Evolutionary conservation across 306 rosid genomes (phyloP), one percentile per base, ranked within the genome.

Genomic region (Begonia fuchsioides): DNA sequence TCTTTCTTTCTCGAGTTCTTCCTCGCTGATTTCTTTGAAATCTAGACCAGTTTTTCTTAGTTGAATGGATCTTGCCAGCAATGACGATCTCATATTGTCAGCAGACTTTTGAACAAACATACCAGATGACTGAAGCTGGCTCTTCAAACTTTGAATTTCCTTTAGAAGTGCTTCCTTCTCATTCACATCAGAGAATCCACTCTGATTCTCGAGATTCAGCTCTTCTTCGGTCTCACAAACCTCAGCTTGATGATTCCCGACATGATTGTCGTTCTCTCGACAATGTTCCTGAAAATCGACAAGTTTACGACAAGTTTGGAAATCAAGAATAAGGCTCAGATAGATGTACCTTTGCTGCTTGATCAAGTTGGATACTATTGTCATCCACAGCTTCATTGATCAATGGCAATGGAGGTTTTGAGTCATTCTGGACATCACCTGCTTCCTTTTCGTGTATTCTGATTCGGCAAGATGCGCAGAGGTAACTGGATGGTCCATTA

Each of bases 131-230:
- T 73, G 79, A 68, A 90, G 59, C 78, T 75, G 85, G 74, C 68
- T 69, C 68, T 78, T 85, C 60, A 82, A 53, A 60, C 54, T 67
- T 51, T 85, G 93, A 67, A 82, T 78, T 70, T 90, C 98, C 65
- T 71, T 77, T 11, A 90, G 83, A 58, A 90, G 96, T 64, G 62
- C 81, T 75, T 85, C 94, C 68, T 85, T 90, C 85, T 85, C 95
- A 52, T 58, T 57, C 54, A 54, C 72, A 71, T 85, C 75, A 61
- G 70, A 67, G 60, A 52, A 62, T 48, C 43, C 20, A 56, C 51
- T 70, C 49, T 57, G 52, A 52, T 55, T 38, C 66, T 68, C 73
- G 7, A 26, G 35, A 26, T 26, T 26, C 9, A 14, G 55, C 69
- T 68, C 80, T 20, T 53, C 56, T 46, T 26, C 7, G 7, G 7